Conservation (phyloP, 2,329 filamentous ascomycete genomes). For the Volutella citrinella region DNA sequence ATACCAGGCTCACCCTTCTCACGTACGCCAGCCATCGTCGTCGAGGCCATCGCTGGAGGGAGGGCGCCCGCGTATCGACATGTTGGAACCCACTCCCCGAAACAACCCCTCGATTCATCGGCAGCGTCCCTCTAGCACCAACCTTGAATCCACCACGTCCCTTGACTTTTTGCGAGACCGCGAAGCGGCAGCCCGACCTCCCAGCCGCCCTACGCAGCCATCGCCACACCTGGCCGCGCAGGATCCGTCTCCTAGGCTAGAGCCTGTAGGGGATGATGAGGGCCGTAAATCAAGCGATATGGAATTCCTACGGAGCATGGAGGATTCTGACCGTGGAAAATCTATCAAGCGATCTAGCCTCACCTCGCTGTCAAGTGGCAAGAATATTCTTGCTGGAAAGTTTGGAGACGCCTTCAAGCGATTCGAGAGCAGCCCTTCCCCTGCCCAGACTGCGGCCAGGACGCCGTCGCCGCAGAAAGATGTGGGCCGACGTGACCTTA, state of each 20-base stretch:
- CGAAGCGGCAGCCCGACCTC: slow-evolving; percentile 53
- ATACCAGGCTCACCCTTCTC: slow-evolving; percentile 22
- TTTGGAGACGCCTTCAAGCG: slow-evolving; percentile 93
- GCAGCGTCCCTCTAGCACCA: slow-evolving; percentile 75
- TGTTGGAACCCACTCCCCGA: slow-evolving; percentile 20
- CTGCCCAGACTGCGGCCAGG: slow-evolving; percentile 28
- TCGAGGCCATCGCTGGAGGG: slow-evolving; percentile 26
- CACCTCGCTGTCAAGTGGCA: slow-evolving; percentile 68
- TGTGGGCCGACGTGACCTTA: slow-evolving; percentile 50
- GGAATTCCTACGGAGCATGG: slow-evolving; percentile 76
- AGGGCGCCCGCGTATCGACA: slow-evolving; percentile 23
- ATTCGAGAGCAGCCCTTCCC: slow-evolving; percentile 63
- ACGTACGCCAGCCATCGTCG: slow-evolving; percentile 23
- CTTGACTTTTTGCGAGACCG: slow-evolving; percentile 78
- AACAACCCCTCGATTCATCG: slow-evolving; percentile 40
- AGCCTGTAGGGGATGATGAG: slow-evolving; percentile 28
- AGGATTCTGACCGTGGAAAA: slow-evolving; percentile 54
- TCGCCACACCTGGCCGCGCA: slow-evolving; percentile 20
- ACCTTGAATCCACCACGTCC: slow-evolving; percentile 72
- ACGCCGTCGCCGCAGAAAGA: slow-evolving; percentile 50
- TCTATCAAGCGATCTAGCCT: slow-evolving; percentile 70
- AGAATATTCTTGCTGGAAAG: slow-evolving; percentile 79
- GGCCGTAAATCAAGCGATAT: slow-evolving; percentile 59
- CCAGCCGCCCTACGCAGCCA: slow-evolving; percentile 23
- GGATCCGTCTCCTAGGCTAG: slow-evolving; percentile 40